These are phyloP conservation scores for Sarocladium brachiariae DNA, from an alignment of 2,329 filamentous ascomycete species.

Conservation along the genomic window DNA sequence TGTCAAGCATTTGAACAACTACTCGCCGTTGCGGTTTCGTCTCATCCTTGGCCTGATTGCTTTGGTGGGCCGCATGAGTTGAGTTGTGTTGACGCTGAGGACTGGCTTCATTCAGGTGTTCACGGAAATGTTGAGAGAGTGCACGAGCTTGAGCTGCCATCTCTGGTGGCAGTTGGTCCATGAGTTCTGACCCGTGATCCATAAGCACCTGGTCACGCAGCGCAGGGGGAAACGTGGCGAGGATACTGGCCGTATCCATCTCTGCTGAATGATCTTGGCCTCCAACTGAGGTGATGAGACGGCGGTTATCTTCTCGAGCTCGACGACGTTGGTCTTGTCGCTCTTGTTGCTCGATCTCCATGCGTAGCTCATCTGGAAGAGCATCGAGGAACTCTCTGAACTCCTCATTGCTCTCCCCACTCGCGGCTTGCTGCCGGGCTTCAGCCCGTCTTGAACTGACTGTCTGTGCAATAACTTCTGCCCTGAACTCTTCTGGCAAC, in stretches of 20 bases:
- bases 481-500: constrained; percentile 92
- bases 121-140: constrained; percentile 39
- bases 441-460: constrained; percentile 76
- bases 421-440: constrained; percentile 59
- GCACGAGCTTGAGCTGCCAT: constrained; percentile 80
- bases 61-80: constrained; percentile 1
- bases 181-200: constrained; percentile 83
- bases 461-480: constrained; percentile 91
- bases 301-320: constrained; percentile 73
- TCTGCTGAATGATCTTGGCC: constrained; percentile 50
- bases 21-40: constrained; percentile 69
- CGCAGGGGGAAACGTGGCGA: constrained; percentile 79
- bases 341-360: constrained; percentile 88
- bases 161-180: constrained; percentile 77
- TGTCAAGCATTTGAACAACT: constrained; percentile 94
- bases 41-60: constrained; percentile 35
- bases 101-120: constrained; percentile 13
- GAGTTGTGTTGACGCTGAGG: constrained; percentile 17
- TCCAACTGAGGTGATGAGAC: constrained; percentile 50
- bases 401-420: constrained; percentile 74
- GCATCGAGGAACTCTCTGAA: constrained; percentile 93
- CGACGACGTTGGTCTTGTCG: constrained; percentile 80
- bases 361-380: constrained; percentile 79
- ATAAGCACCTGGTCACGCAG: constrained; percentile 82
- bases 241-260: constrained; percentile 88